phyloP scores from a whole-genome alignment of 2,329 filamentous ascomycete genomes.

The Juglanconis sp. region DNA sequence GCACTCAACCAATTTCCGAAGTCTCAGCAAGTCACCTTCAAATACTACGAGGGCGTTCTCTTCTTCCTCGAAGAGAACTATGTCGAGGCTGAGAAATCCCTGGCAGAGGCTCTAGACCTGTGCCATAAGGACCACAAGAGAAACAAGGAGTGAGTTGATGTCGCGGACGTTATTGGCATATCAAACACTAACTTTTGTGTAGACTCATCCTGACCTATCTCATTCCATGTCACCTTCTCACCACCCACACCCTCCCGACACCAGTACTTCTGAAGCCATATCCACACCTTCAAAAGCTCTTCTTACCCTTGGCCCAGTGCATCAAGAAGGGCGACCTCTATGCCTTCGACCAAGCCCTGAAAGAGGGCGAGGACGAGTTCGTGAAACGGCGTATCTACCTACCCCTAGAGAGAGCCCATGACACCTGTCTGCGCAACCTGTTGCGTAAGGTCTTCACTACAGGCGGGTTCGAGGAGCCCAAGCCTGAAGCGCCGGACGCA shows the following conservation, averaged over 20 bases:
- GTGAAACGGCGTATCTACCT: constrained; percentile 92
- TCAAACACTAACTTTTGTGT: constrained; percentile 23
- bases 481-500: constrained; percentile 51
- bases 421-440: constrained; percentile 87
- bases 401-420: constrained; percentile 85
- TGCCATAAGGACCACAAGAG: constrained; percentile 70
- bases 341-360: constrained; percentile 78
- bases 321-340: constrained; percentile 81
- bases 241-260: constrained; percentile 79
- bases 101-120: constrained; percentile 76
- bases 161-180: not conserved
- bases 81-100: constrained; percentile 72
- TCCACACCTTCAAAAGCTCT: constrained; percentile 72
- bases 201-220: constrained; percentile 92
- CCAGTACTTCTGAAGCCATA: constrained; percentile 68
- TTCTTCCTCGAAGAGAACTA: constrained; percentile 95
- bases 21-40: constrained; percentile 90
- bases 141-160: constrained; percentile 71
- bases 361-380: constrained; percentile 83
- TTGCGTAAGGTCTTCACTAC: constrained; percentile 86
- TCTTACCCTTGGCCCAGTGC: constrained; percentile 71
- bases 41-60: constrained; percentile 93
- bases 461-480: constrained; percentile 75
- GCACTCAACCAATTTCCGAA: constrained; percentile 75
- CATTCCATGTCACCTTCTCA: constrained; percentile 88